Conservation (phyloP, 106 monocot genomes). For the Xerophyta viscosa region DNA sequence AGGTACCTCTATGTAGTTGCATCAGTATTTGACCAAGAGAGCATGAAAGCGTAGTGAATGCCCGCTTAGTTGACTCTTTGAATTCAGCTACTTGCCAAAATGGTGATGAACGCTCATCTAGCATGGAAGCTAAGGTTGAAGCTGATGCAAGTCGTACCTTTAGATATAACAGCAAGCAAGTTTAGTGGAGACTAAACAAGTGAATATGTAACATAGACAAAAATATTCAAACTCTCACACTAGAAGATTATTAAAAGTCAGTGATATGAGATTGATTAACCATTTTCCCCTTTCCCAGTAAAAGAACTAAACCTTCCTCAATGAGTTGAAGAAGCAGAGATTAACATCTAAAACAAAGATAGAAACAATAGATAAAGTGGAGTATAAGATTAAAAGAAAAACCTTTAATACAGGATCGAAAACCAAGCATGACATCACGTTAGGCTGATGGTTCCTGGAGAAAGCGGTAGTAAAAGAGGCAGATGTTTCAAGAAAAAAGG, state of each 20-base stretch:
- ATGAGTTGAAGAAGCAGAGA: too few relatives aligned
- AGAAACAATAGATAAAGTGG: too few relatives aligned
- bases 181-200: too few relatives aligned
- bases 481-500: slow-evolving; percentile 4
- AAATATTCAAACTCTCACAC: too few relatives aligned
- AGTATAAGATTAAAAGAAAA: neutral
- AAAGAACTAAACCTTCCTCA: too few relatives aligned
- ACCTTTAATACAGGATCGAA: slow-evolving; percentile 86
- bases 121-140: slow-evolving; percentile 61
- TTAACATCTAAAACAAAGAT: too few relatives aligned
- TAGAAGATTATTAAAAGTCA: too few relatives aligned
- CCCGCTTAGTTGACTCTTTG: slow-evolving; percentile 57
- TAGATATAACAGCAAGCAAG: neutral
- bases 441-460: slow-evolving; percentile 65
- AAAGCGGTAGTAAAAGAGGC: slow-evolving; percentile 5
- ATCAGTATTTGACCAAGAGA: slow-evolving; percentile 83
- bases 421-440: slow-evolving; percentile 77
- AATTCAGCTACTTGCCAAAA: slow-evolving; percentile 86
- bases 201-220: too few relatives aligned
- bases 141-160: slow-evolving; percentile 69
- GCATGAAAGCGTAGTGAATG: slow-evolving; percentile 86
- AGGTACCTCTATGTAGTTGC: slow-evolving; percentile 90
- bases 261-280: too few relatives aligned
- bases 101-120: slow-evolving; percentile 56
- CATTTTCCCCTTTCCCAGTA: too few relatives aligned